phyloP scores from a whole-genome alignment of 805 yeast species.

The Lachancea lanzarotensis region DNA sequence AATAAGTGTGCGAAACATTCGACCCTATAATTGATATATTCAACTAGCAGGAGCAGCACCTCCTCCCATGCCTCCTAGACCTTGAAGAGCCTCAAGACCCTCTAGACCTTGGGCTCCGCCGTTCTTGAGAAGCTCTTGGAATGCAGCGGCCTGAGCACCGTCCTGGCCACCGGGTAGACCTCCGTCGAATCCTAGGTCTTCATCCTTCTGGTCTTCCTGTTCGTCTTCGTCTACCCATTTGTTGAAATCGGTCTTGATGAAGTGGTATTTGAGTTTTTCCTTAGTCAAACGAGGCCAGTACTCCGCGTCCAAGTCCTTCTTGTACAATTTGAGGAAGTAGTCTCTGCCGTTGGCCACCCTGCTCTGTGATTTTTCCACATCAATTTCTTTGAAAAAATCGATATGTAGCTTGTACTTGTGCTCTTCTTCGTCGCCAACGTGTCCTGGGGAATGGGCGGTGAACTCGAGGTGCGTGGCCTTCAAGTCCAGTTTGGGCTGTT shows the following conservation, averaged over 20 bases:
- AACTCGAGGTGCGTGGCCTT: constrained; percentile 50
- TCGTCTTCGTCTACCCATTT: constrained; percentile 99
- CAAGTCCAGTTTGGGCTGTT: constrained; percentile 53
- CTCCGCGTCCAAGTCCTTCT: constrained; percentile 64
- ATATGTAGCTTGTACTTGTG: constrained; percentile 54
- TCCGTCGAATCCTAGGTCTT: constrained; percentile 35
- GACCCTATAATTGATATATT: too few relatives aligned
- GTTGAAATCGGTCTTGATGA: constrained; percentile 90
- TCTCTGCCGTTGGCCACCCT: constrained; percentile 49
- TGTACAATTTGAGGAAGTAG: constrained; percentile 53
- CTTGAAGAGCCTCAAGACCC: constrained; percentile 4
- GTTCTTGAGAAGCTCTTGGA: constrained; percentile 6
- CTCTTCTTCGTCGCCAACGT: constrained; percentile 37
- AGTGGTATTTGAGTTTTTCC: constrained; percentile 71
- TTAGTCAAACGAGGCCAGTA: constrained; percentile 95
- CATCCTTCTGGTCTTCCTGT: constrained; percentile 60
- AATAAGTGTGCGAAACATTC: too few relatives aligned
- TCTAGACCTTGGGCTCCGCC: constrained; percentile 8
- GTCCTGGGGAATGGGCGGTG: constrained; percentile 35
- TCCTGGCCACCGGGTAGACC: constrained; percentile 34
- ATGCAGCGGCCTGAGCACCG: constrained; percentile 13
- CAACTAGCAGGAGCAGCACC: not conserved
- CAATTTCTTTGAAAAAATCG: constrained; percentile 73
- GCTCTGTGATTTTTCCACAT: constrained; percentile 53
- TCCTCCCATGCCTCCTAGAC: not conserved